Base-by-base conservation (phyloP, 352 stramenopile genomes). In the Globisporangium paddicum region DNA sequence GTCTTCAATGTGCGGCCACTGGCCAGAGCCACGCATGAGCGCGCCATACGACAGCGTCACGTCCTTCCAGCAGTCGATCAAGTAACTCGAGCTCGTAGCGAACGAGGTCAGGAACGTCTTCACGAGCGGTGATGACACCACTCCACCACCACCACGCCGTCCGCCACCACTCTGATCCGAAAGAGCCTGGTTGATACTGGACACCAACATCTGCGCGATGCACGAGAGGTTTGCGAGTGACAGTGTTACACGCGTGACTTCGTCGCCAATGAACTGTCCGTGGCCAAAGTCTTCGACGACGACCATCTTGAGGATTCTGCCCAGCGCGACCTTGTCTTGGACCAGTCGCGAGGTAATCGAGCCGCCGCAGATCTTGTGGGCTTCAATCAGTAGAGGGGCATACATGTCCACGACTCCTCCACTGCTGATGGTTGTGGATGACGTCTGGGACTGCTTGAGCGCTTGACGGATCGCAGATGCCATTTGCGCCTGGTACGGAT, bases 401-500 rank as follows among this genome's bases (percentile, higher is more conserved):
- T 89, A 90, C 26, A 90, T 77, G n/a, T 73, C 69, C 9, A 57
- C 47, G 9, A 52, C 48, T 6, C 71, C 57, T n/a, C n/a, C n/a
- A n/a, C n/a, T n/a, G 18, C 21, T 53, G 32, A 14, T 54, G 38
- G 13, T 50, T 56, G 4, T 63, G 16, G 59, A 32, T 18, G 42
- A 58, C 57, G 61, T 49, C 60, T 72, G 58, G 9, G 63, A 65
- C 55, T 91, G 81, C 50, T 90, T 89, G 14, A 89, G 58, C 11
- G 86, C 77, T 53, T 93, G 86, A 4, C 86, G 84, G 25, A 94
- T 66, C 38, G 86, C 86, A 25, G 86, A 86, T 9, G 77, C 86
- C 57, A 95, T 75, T 47, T 95, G 86, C 7, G 86, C 86, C 68
- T 89, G 80, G 44, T 95, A 95, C 23, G 86, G 82, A 38, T 91